These are phyloP conservation scores for Musa itinerans DNA, from an alignment of 176 grass and related monocot genomes.

Conservation along the genomic window DNA sequence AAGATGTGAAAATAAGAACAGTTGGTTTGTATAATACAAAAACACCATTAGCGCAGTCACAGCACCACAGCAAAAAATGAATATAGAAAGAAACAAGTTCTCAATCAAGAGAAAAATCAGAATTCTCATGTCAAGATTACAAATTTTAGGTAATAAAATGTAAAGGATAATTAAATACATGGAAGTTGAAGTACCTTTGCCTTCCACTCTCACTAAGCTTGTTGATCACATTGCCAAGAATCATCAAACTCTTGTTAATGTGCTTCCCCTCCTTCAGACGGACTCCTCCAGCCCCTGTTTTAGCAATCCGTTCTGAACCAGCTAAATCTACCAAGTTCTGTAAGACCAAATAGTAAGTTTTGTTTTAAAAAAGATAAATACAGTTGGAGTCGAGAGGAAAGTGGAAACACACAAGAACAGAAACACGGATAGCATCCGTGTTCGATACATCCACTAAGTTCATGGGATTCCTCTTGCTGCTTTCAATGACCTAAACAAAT, in stretches of 20 bases:
- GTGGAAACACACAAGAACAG: conserved; percentile 54
- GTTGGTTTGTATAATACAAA: too few species aligned
- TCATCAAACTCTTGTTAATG: conserved; percentile 96
- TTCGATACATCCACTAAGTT: conserved; percentile 24
- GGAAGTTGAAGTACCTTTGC: conserved; percentile 42
- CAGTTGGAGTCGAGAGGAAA: not conserved
- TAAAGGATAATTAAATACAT: not conserved
- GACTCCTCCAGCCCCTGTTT: conserved; percentile 80
- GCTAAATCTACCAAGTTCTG: conserved; percentile 97
- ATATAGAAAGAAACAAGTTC: too few species aligned
- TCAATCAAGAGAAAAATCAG: not conserved
- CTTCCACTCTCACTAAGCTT: conserved; percentile 84
- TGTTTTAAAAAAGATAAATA: not conserved
- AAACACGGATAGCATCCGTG: conserved; percentile 66
- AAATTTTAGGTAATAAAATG: too few species aligned
- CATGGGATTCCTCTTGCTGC: conserved; percentile 44
- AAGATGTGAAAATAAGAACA: not conserved
- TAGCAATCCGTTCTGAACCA: conserved; percentile 80
- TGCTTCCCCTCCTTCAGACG: conserved; percentile 82
- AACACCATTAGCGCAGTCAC: too few species aligned
- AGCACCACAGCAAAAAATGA: too few species aligned
- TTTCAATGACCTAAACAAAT: conserved; percentile 74
- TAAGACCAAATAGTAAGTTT: conserved; percentile 9
- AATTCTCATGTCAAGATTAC: not conserved
- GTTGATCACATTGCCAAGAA: conserved; percentile 96